Percentiles rank a stretch among this genome's conserved stretches.
These are phyloP conservation scores for Chaetoceros muelleri DNA, from an alignment of 108 stramenopile species.

Conservation along the genomic window DNA sequence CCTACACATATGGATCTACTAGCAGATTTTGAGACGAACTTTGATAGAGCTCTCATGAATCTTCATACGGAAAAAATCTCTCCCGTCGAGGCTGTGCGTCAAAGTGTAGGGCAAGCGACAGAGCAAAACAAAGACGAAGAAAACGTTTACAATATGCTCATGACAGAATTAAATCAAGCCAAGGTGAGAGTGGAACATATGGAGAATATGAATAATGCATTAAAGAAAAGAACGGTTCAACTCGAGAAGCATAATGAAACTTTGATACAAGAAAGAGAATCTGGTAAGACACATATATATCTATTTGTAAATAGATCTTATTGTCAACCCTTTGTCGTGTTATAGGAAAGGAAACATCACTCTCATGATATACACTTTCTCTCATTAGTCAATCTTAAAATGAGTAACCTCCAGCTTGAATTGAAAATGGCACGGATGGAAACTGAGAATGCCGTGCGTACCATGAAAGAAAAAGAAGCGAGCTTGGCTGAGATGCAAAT, in stretches of 20 bases:
- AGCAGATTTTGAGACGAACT: slow-evolving; percentile 85
- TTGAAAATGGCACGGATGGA: slow-evolving; percentile 78
- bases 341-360: no score
- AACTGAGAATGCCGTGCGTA: slow-evolving; percentile 57
- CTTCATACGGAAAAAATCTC: slow-evolving; percentile 9
- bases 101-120: slow-evolving; percentile 51
- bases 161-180: slow-evolving; percentile 64
- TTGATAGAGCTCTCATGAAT: slow-evolving; percentile 65
- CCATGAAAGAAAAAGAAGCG: slow-evolving; percentile 55
- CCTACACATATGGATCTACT: slow-evolving; percentile 80
- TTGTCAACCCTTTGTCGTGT: not conserved
- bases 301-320: not conserved
- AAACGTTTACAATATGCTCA: slow-evolving; percentile 31
- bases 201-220: slow-evolving; percentile 50
- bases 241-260: slow-evolving; percentile 27
- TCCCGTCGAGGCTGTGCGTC: slow-evolving; percentile 11
- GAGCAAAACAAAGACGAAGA: slow-evolving; percentile 6
- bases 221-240: slow-evolving; percentile 40
- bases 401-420: slow-evolving; percentile 57
- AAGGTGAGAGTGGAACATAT: slow-evolving; percentile 58
- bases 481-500: slow-evolving; percentile 76
- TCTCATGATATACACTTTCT: no score
- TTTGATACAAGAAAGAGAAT: not conserved
- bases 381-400: no score
- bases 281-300: not conserved